A percentile compares a stretch with the other conserved stretches of the same genome.
Conservation (phyloP, 805 yeast species). For the Saturnispora besseyi region DNA sequence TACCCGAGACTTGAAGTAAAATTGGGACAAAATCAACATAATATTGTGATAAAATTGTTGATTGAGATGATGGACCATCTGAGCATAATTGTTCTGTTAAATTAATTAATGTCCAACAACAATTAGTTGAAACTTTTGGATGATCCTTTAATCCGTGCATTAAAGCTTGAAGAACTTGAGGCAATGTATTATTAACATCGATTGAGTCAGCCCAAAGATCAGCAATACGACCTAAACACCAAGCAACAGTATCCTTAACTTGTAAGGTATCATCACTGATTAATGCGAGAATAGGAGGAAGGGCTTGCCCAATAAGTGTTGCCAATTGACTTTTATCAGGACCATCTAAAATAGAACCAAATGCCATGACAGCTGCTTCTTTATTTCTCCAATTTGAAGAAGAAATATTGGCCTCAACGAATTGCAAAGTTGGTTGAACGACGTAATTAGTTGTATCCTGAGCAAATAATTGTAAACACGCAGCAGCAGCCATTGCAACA, state of each 20-base stretch:
- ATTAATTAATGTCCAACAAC: conserved; percentile 96
- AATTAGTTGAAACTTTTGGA: conserved; percentile 90
- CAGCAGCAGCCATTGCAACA: conserved; percentile 97
- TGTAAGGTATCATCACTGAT: conserved; percentile 71
- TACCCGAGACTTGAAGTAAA: conserved; percentile 58
- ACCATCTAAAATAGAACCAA: conserved; percentile 94
- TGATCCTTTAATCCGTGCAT: conserved; percentile 79
- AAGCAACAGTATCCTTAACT: conserved; percentile 94
- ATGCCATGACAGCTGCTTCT: conserved; percentile 99
- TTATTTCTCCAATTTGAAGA: conserved; percentile 70
- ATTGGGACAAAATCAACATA: conserved; percentile 63
- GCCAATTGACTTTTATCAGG: conserved; percentile 69
- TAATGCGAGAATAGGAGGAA: conserved; percentile 65
- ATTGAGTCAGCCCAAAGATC: conserved; percentile 76
- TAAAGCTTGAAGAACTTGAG: conserved; percentile 64
- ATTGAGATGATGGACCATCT: conserved; percentile 38
- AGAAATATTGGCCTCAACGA: conserved; percentile 67
- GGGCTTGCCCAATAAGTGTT: conserved; percentile 67
- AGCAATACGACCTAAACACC: conserved; percentile 97
- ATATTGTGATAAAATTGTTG: conserved; percentile 66
- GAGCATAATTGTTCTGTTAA: conserved; percentile 71
- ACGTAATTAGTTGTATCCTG: conserved; percentile 82
- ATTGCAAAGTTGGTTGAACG: conserved; percentile 73
- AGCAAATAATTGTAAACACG: conserved; percentile 90
- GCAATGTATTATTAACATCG: conserved; percentile 54